Base-by-base conservation (phyloP, 441 rosid genomes). In the Metrosideros polymorpha region DNA sequence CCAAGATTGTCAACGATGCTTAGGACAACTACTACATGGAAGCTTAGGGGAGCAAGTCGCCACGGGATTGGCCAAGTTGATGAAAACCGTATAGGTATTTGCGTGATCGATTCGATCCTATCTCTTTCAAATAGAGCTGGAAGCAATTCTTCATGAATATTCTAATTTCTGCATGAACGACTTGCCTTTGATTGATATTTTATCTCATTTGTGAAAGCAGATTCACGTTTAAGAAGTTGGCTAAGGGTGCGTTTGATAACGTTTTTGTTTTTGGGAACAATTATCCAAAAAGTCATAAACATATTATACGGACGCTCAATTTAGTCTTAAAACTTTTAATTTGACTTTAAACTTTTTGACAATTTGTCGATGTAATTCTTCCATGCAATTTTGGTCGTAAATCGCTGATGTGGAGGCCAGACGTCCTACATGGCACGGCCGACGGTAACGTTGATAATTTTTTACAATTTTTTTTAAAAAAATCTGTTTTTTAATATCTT, bases 341-440 rank as follows among this genome's bases (percentile, higher is more conserved):
- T n/a, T n/a, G n/a, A n/a, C n/a, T n/a, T n/a, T n/a, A n/a, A n/a
- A n/a, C n/a, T n/a, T n/a, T n/a, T n/a, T n/a, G n/a, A n/a, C n/a
- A n/a, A n/a, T n/a, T n/a, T n/a, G n/a, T n/a, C n/a, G n/a, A n/a
- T n/a, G n/a, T 0, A 59, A 29, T 29, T 1, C 0, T 29, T 29
- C 2, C 27, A 30, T 0, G 1, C 0, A 59, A 15, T 59, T 29
- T 61, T 14, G 12, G 0, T 0, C 0, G 0, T 1, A 29, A 7
- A 29, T 59, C 5, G 8, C 71, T 12, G 29, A 29, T 0, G 2
- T 14, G 5, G 15, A 49, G 15, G 3, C 17, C 51, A 6, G 5
- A 50, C 2, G 17, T 50, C 52, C 6, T 50, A 50, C 17, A 6
- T 12, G 5, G 1, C 1, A 29, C 2, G 1, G 2, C 7, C 0